Evolutionary conservation across 225 moss, liverwort and hornwort genomes (phyloP).

Genomic region (Pseudoscleropodium purum): DNA sequence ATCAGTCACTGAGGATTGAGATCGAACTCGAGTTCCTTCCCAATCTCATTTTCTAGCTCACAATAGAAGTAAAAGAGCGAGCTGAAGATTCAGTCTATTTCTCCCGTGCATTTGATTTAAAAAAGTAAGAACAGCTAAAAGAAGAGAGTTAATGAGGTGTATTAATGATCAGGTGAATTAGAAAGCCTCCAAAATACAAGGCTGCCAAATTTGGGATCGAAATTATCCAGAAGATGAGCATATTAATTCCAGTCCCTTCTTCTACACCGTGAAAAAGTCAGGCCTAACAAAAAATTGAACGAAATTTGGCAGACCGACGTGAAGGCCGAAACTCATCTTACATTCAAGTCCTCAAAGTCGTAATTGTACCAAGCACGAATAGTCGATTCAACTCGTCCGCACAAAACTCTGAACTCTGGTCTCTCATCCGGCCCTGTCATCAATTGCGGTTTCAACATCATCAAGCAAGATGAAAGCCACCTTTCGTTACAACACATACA

Average conservation of each 20-base stretch:
- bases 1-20: not conserved
- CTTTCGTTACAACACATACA: not conserved
- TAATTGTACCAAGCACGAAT: slow-evolving; percentile 60
- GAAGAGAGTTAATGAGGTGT: not conserved
- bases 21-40: not conserved
- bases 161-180: not conserved
- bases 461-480: not conserved
- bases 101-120: not conserved
- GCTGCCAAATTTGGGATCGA: not conserved
- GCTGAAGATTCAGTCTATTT: not conserved
- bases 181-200: not conserved
- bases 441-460: not conserved
- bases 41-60: not conserved
- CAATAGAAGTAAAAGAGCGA: not conserved
- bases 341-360: slow-evolving; percentile 51
- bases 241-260: not conserved
- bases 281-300: not conserved
- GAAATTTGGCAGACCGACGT: not conserved
- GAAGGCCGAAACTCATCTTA: slow-evolving; percentile 12
- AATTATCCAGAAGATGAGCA: not conserved
- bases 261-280: not conserved
- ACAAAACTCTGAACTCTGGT: slow-evolving; percentile 32
- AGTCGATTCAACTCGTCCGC: slow-evolving; percentile 48
- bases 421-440: slow-evolving; percentile 46
- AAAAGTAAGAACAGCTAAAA: not conserved